phyloP scores from a whole-genome alignment of 192 early-diverging fungal genomes.

The Backusella circina region DNA sequence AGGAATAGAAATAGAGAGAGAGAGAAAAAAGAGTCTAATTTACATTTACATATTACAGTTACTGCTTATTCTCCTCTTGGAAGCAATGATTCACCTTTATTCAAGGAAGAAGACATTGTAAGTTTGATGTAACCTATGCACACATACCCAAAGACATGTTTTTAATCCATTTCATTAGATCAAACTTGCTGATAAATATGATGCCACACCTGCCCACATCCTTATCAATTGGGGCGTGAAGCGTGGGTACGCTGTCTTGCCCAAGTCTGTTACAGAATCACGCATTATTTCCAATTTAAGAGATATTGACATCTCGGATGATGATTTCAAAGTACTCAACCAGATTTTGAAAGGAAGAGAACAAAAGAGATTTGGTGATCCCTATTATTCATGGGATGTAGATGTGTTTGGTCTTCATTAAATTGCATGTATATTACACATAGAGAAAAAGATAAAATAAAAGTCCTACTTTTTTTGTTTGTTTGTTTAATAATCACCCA shows the following conservation, averaged over 20 bases:
- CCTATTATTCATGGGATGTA: slow-evolving; percentile 4
- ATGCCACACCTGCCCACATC: slow-evolving; percentile 66
- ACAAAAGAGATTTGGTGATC: not conserved
- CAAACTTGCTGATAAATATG: slow-evolving; percentile 65
- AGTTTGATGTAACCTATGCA: not conserved
- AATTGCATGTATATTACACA: not conserved
- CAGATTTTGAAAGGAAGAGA: not conserved
- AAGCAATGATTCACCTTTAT: slow-evolving; percentile 19
- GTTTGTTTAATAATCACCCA: not conserved
- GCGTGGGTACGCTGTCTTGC: slow-evolving; percentile 74
- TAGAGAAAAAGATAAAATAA: not conserved
- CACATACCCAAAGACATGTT: not conserved
- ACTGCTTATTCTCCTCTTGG: slow-evolving; percentile 87
- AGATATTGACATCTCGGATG: not conserved
- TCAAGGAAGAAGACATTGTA: slow-evolving; percentile 21
- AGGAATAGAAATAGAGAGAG: slow-evolving; percentile 32
- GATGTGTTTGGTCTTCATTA: slow-evolving; percentile 9
- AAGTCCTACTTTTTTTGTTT: too few species aligned
- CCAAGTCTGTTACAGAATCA: slow-evolving; percentile 67
- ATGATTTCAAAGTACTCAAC: slow-evolving; percentile 3
- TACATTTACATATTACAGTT: slow-evolving; percentile 25
- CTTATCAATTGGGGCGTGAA: slow-evolving; percentile 72
- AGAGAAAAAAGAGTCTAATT: slow-evolving; percentile 35
- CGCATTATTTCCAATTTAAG: slow-evolving; percentile 24
- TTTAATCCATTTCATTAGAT: not conserved